Percentiles rank a stretch among this genome's conserved stretches.
Conservation (phyloP, 2,329 filamentous ascomycete genomes). For the Fusarium pseudoanthophilum region DNA sequence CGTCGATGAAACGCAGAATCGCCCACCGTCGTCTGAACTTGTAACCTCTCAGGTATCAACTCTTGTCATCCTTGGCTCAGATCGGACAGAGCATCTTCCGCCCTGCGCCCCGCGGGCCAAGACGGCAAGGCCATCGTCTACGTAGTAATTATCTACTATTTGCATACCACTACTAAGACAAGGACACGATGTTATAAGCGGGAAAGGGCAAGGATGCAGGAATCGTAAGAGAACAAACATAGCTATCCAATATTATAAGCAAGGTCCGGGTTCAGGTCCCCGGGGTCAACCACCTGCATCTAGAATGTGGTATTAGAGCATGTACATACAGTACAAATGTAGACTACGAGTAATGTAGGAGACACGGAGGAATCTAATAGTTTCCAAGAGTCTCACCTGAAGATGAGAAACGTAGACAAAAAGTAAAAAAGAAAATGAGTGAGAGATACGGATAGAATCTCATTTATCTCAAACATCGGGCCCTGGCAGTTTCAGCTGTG, state of each 20-base stretch:
- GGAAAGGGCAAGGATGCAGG: slow-evolving; percentile 1
- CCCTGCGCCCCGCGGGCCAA: slow-evolving; percentile 18
- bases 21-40: slow-evolving; percentile 16
- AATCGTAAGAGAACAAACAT: slow-evolving; percentile 20
- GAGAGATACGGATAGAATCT: not conserved
- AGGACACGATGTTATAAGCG: slow-evolving; percentile 15
- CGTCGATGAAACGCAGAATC: slow-evolving; percentile 11
- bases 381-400: slow-evolving; percentile 11
- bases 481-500: slow-evolving; percentile 29
- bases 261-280: slow-evolving; percentile 4
- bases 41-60: slow-evolving; percentile 8
- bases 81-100: slow-evolving; percentile 13
- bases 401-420: slow-evolving; percentile 1
- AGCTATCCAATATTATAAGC: not conserved
- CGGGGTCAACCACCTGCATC: not conserved
- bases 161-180: slow-evolving; percentile 3
- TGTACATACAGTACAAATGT: not conserved
- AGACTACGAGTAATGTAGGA: not conserved
- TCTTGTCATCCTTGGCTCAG: slow-evolving; percentile 15
- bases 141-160: not conserved
- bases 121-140: slow-evolving; percentile 5
- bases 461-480: slow-evolving; percentile 24
- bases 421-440: slow-evolving; percentile 12
- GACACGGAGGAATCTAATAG: not conserved
- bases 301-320: not conserved